Percentiles rank a stretch among this genome's conserved stretches.
phyloP scores from a whole-genome alignment of 805 yeast genomes.

The Crinitomyces ghanaensis region DNA sequence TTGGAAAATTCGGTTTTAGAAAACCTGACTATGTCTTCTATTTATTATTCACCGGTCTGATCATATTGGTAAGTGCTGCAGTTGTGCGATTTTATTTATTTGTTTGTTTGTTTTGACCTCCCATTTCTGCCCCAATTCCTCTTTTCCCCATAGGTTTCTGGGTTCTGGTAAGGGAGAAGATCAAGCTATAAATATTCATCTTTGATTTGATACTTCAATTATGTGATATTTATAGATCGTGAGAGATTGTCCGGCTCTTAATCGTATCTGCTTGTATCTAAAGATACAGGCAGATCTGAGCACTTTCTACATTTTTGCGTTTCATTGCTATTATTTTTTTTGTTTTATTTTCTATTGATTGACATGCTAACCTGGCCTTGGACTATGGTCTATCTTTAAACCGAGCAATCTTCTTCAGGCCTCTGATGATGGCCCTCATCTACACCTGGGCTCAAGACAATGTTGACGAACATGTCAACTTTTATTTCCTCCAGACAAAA shows the following conservation, averaged over 20 bases:
- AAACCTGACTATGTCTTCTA: constrained; percentile 19
- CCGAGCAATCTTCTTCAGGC: constrained; percentile 18
- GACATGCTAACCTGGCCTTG: no score
- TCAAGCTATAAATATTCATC: constrained; percentile 16
- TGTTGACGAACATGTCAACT: constrained; percentile 19
- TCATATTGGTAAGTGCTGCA: constrained; percentile 16
- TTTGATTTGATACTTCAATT: constrained; percentile 17
- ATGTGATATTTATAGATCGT: constrained; percentile 15
- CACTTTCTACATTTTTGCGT: constrained; percentile 7
- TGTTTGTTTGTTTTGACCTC: constrained; percentile 12
- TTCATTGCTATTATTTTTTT: constrained; percentile 8
- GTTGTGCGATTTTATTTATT: background rate
- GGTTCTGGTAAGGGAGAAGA: constrained; percentile 28
- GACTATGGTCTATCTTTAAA: constrained; percentile 12
- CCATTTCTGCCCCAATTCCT: constrained; percentile 26
- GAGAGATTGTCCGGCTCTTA: constrained; percentile 8
- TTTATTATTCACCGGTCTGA: constrained; percentile 12
- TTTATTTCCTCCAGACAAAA: constrained; percentile 22
- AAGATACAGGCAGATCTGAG: constrained; percentile 3
- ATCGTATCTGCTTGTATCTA: constrained; percentile 3
- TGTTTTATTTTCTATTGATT: no score
- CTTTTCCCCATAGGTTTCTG: constrained; percentile 20
- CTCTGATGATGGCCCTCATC: constrained; percentile 24
- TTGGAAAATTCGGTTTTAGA: constrained; percentile 10
- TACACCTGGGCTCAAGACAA: constrained; percentile 30